A percentile compares a stretch with the other conserved stretches of the same genome.
These are phyloP conservation scores for Exophiala lecanii-corni DNA, from an alignment of 2,329 filamentous ascomycete species.

Conservation along the genomic window DNA sequence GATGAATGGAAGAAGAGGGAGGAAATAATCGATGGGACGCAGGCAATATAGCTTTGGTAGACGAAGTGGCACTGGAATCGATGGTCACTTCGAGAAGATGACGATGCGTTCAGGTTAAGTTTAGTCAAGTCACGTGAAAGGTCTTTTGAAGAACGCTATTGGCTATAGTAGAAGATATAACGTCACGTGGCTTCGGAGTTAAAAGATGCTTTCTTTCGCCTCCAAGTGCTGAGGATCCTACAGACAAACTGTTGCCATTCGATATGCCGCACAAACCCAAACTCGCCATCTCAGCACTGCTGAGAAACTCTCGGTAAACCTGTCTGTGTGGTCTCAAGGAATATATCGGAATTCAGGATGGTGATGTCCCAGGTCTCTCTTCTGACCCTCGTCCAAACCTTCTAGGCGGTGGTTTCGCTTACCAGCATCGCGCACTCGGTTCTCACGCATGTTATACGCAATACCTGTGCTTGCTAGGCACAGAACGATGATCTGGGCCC, in stretches of 20 bases:
- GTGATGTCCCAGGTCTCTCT: slow-evolving; percentile 32
- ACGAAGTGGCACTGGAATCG: background rate
- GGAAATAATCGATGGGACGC: slow-evolving; percentile 3
- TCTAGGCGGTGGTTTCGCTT: slow-evolving; percentile 28
- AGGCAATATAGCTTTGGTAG: slow-evolving; percentile 8
- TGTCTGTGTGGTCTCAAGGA: too few relatives aligned
- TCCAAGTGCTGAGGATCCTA: too few relatives aligned
- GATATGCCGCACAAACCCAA: too few relatives aligned
- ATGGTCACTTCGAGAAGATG: slow-evolving; percentile 4
- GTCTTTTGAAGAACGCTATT: too few relatives aligned
- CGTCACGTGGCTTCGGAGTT: too few relatives aligned
- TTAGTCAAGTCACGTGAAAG: too few relatives aligned
- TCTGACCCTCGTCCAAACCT: slow-evolving; percentile 33
- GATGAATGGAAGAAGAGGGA: slow-evolving; percentile 3
- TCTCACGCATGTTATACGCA: slow-evolving; percentile 28
- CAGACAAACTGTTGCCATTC: too few relatives aligned
- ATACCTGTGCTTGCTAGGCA: slow-evolving; percentile 19
- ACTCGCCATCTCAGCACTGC: too few relatives aligned
- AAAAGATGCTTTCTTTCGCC: too few relatives aligned
- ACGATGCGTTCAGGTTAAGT: too few relatives aligned
- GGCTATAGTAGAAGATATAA: too few relatives aligned
- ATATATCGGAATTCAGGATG: slow-evolving; percentile 27
- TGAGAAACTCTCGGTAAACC: too few relatives aligned
- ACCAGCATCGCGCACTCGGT: slow-evolving; percentile 29
- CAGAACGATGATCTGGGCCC: slow-evolving; percentile 21